Evolutionary conservation across 148 eudicot species (phyloP).

Genomic region (Rhododendron ferrugineum): DNA sequence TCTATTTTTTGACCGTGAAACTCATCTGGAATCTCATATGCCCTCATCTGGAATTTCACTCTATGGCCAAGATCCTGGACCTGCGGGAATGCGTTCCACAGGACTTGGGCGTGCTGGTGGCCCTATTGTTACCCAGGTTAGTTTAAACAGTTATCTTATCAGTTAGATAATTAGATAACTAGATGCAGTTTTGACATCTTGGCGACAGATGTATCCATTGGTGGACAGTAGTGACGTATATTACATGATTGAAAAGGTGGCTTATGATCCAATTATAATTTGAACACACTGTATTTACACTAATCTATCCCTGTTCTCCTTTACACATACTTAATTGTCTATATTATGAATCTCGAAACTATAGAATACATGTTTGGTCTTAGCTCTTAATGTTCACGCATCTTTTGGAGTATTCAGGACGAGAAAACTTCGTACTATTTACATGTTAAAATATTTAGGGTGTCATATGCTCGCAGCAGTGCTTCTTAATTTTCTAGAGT

Average conservation of each 20-base stretch:
- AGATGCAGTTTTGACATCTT: neutral
- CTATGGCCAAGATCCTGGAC: slow-evolving; percentile 55
- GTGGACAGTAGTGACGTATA: neutral
- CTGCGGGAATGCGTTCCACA: slow-evolving; percentile 46
- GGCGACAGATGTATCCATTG: neutral
- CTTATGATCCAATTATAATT: neutral
- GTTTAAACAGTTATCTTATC: neutral
- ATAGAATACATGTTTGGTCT: neutral
- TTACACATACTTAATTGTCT: neutral
- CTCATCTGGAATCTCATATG: slow-evolving; percentile 33
- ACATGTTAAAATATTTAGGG: neutral
- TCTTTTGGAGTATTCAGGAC: neutral
- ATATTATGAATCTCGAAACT: neutral
- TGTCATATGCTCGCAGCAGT: neutral
- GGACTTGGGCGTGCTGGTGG: slow-evolving; percentile 47
- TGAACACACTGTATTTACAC: neutral
- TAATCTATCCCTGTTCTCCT: neutral
- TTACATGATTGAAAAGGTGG: neutral
- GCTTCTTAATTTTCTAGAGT: neutral
- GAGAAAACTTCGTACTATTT: neutral
- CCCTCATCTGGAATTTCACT: slow-evolving; percentile 43
- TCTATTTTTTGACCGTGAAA: slow-evolving; percentile 41
- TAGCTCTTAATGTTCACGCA: neutral
- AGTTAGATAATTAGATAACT: neutral
- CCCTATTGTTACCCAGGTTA: slow-evolving; percentile 78